phyloP scores from a whole-genome alignment of 2,329 filamentous ascomycete genomes.

The Arthrobotrys pseudoclavata region DNA sequence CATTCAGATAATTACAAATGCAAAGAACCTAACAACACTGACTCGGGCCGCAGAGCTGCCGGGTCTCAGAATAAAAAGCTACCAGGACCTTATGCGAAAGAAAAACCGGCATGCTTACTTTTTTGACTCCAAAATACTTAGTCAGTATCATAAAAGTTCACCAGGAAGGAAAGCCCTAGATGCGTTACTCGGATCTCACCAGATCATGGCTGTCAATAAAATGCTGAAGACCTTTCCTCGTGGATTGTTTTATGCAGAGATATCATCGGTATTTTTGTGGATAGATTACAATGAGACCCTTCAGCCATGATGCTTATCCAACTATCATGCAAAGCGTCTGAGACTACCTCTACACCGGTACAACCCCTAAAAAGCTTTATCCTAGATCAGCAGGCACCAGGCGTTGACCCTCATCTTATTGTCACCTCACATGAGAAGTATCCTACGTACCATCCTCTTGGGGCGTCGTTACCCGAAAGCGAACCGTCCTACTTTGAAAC shows the following conservation, averaged over 20 bases:
- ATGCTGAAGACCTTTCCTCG: constrained; percentile 4
- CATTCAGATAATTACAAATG: neutral
- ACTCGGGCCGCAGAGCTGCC: constrained; percentile 11
- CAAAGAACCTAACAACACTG: constrained; percentile 3
- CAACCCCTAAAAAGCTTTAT: neutral
- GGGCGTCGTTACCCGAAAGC: neutral
- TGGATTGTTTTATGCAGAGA: neutral
- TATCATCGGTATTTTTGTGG: constrained; percentile 14
- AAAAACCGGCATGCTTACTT: constrained; percentile 20
- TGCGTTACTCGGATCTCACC: constrained; percentile 9
- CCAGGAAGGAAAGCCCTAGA: neutral
- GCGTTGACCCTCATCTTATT: constrained; percentile 18
- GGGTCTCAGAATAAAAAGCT: neutral
- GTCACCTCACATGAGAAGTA: neutral
- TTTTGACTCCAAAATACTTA: constrained; percentile 11
- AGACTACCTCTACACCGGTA: no score
- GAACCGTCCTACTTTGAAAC: constrained; percentile 23
- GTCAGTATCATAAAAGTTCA: neutral
- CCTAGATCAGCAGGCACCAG: constrained; percentile 1
- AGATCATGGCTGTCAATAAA: neutral
- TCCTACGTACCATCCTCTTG: neutral
- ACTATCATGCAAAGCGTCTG: neutral
- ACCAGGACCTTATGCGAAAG: constrained; percentile 14
- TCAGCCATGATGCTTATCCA: constrained; percentile 28
- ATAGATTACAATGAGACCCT: constrained; percentile 6